Evolutionary conservation across 306 rosid species (phyloP).

Genomic region (Cucurbita maxima): DNA sequence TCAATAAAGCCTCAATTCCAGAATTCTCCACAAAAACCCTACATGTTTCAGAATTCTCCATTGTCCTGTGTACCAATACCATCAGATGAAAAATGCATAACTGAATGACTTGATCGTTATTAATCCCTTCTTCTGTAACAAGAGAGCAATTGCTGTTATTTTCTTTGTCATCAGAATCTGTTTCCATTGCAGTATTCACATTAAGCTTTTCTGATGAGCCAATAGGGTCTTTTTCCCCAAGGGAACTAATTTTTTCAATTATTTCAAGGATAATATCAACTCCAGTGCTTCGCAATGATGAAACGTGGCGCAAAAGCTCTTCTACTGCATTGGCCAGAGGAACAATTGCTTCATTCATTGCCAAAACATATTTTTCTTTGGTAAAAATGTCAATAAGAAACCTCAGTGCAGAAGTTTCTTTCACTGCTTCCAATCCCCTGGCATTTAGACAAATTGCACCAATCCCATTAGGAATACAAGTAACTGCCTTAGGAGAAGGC

Average conservation of each 20-base stretch:
- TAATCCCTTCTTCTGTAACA: constrained; percentile 42
- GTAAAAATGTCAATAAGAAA: constrained; percentile 82
- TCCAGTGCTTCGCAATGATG: constrained; percentile 72
- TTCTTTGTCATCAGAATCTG: constrained; percentile 58
- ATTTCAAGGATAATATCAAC: constrained; percentile 83
- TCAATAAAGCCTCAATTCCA: constrained; percentile 78
- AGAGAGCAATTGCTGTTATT: constrained; percentile 34
- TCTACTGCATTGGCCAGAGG: constrained; percentile 89
- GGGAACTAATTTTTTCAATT: constrained; percentile 50
- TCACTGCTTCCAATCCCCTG: constrained; percentile 77
- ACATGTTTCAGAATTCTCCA: constrained; percentile 92
- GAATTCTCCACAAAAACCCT: constrained; percentile 88
- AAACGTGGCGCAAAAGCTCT: constrained; percentile 87
- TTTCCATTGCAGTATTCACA: constrained; percentile 72
- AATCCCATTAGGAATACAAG: constrained; percentile 84
- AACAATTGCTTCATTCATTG: constrained; percentile 91
- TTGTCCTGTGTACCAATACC: constrained; percentile 86
- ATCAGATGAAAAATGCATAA: constrained; percentile 75
- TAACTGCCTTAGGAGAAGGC: constrained; percentile 85
- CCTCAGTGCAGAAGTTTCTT: constrained; percentile 49
- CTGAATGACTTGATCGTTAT: constrained; percentile 56
- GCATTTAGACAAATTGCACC: constrained; percentile 96
- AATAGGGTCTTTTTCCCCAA: constrained; percentile 31
- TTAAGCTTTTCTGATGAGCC: constrained; percentile 45
- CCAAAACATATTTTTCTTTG: constrained; percentile 58